Evolutionary conservation across 75 land plant species (phyloP), one percentile per base, ranked within the genome.

Genomic region (Picea sitchensis): DNA sequence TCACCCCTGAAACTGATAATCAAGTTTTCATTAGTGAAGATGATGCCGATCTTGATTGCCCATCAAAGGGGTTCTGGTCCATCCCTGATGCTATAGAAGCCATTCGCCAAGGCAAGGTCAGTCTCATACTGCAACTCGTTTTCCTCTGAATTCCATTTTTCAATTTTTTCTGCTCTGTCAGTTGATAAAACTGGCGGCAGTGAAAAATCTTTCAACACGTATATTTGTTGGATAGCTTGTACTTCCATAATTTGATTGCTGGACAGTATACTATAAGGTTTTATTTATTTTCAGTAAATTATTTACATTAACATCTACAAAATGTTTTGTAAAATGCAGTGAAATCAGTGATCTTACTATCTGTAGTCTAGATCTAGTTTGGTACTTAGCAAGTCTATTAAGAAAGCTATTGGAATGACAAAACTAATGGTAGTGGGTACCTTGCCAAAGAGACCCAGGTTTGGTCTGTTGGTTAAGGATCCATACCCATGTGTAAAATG

Each of bases 51-150:
- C 79, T 85, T 57, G 92, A 91, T 81, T 36, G 26, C 17, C 91
- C 90, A 5, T 78, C 92, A 44, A 84, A 85, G 74, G 92, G 94
- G 11, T 92, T 93, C 59, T 81, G 87, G 14, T 90, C 94, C 18
- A 84, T 93, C 47, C 76, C 84, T 14, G 95, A 93, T 31, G 95
- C 94, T 0, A 78, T 93, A 56, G 90, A 93, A 71, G 95, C 94
- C 36, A 86, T 93, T 51, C 80, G 81, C 20, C 84, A 89, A 86
- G 95, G 95, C 61, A 93, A 93, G 93, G 95, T 93, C 60, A 47
- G 87, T 65, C 78, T 15, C 71, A 11, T 54, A 14, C 38, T 59
- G 32, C 51, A 60, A 60, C 18, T 30, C 59, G 79, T 18, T 80
- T 20, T 65, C 62, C 23, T 59, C 20, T 58, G 59, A 32, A 65